Base-by-base conservation (phyloP, 2,329 filamentous ascomycete genomes). In the Chaetomium sp. region DNA sequence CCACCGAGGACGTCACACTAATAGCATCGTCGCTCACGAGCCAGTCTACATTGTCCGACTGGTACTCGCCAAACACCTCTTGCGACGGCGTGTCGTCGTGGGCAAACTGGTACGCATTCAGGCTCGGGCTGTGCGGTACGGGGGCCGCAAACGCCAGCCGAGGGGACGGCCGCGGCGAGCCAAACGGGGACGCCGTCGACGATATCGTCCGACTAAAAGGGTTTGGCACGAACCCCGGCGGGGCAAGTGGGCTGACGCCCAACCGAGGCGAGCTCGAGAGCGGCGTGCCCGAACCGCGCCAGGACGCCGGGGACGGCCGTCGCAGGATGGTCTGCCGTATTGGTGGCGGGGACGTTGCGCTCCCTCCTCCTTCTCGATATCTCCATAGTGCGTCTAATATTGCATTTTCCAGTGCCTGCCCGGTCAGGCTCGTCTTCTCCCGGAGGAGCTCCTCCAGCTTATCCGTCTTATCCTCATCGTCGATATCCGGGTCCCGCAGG, bases 41-140 rank as follows among this genome's bases (percentile, higher is more conserved):
- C 94, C 92, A 97, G 71, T 97, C 92, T 52, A 99, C 91, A 65
- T 94, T 96, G 70, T 97, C 92, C 60, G 87, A 89, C 63, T 92
- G 91, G 67, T 91, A 87, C 65, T 97, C 91, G 55, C 91, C 91
- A 68, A 95, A 92, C 58, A 89, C 88, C 67, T 97, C 91, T 45
- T 86, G 85, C 14, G 88, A 84, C 6, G 89, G 87, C 49, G 85
- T 89, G 19, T 85, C 80, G 66, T 96, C 91, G 67, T 84, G 92
- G 49, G 84, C 81, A 73, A 96, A 96, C 71, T 96, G 90, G 73
- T 97, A 99, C 53, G 91, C 90, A 73, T 95, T 96, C 61, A 97
- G 74, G 68, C 82, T 95, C 41, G 94, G 94, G 65, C 91, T 96
- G 71, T 97, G 90, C 4, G 94, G 94, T 65, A 81, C 82, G 32